These are phyloP conservation scores for Monosporozyma yasuniensis DNA, from an alignment of 805 yeast genomes.

Conservation along the genomic window DNA sequence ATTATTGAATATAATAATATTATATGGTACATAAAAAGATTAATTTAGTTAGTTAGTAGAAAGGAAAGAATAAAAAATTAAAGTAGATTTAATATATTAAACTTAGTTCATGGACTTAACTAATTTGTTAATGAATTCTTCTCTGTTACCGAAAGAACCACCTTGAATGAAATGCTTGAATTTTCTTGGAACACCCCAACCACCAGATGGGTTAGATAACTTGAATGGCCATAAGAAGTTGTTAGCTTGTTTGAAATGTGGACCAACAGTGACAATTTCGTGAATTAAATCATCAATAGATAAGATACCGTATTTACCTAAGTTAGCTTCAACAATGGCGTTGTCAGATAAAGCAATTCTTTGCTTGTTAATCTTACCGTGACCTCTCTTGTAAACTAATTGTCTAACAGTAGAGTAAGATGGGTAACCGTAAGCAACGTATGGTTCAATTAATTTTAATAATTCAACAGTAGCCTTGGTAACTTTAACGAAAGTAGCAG, in stretches of 20 bases:
- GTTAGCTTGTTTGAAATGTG: constrained; percentile 97
- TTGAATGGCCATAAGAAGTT: constrained; percentile 98
- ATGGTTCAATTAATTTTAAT: constrained; percentile 90
- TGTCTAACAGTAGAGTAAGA: constrained; percentile 83
- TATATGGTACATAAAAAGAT: constrained; percentile 1
- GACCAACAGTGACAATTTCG: constrained; percentile 94
- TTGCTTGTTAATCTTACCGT: constrained; percentile 94
- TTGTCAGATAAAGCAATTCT: constrained; percentile 86
- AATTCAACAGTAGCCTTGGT: constrained; percentile 94
- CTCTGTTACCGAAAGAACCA: constrained; percentile 98
- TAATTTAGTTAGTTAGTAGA: neutral
- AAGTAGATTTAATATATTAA: neutral
- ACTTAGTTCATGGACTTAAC: constrained; percentile 82
- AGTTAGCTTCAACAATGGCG: constrained; percentile 75
- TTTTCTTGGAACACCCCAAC: constrained; percentile 95
- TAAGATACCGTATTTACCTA: constrained; percentile 88
- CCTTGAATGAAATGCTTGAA: constrained; percentile 96
- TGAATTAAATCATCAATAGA: constrained; percentile 91
- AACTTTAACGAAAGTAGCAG: constrained; percentile 90
- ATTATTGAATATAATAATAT: constrained; percentile 1
- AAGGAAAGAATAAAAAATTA: neutral
- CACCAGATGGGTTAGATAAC: constrained; percentile 94
- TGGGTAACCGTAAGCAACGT: constrained; percentile 97
- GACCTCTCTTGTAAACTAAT: constrained; percentile 94
- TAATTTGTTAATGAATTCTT: constrained; percentile 88